Evolutionary conservation across 164 flowering plant species (phyloP).

Genomic region (Piper longum): DNA sequence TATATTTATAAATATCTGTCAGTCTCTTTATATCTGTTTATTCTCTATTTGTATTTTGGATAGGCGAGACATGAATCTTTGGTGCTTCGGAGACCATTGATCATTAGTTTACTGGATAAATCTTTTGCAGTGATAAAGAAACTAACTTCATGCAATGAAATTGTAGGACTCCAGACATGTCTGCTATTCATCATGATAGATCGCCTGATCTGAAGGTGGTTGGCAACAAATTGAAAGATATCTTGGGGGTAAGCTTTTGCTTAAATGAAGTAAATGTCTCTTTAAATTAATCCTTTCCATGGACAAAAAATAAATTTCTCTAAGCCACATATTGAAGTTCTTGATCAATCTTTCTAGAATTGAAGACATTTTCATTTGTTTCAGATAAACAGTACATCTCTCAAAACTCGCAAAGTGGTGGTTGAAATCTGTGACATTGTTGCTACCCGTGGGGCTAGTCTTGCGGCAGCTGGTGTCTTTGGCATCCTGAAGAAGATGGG

Average conservation of each 20-base stretch:
- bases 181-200: slow-evolving; percentile 89
- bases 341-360: not conserved
- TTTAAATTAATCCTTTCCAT: not conserved
- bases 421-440: slow-evolving; percentile 73
- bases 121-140: not conserved
- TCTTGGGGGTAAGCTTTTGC: slow-evolving; percentile 49
- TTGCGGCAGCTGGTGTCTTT: slow-evolving; percentile 84
- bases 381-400: slow-evolving; percentile 65
- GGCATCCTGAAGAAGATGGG: slow-evolving; percentile 87
- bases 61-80: not conserved
- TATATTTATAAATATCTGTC: too few relatives aligned
- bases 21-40: not conserved
- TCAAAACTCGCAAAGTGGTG: slow-evolving; percentile 58
- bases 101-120: not conserved
- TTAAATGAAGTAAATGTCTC: not conserved
- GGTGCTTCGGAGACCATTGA: not conserved
- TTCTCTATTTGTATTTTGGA: not conserved
- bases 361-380: not conserved
- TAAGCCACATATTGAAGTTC: not conserved
- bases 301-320: not conserved
- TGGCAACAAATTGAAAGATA: slow-evolving; percentile 61
- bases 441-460: slow-evolving; percentile 75
- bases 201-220: slow-evolving; percentile 78
- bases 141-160: not conserved
- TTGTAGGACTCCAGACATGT: slow-evolving; percentile 93